Percentiles rank a stretch among this genome's conserved stretches.
phyloP scores from a whole-genome alignment of 1,284 basidiomycete species.

The Mycena sp. region DNA sequence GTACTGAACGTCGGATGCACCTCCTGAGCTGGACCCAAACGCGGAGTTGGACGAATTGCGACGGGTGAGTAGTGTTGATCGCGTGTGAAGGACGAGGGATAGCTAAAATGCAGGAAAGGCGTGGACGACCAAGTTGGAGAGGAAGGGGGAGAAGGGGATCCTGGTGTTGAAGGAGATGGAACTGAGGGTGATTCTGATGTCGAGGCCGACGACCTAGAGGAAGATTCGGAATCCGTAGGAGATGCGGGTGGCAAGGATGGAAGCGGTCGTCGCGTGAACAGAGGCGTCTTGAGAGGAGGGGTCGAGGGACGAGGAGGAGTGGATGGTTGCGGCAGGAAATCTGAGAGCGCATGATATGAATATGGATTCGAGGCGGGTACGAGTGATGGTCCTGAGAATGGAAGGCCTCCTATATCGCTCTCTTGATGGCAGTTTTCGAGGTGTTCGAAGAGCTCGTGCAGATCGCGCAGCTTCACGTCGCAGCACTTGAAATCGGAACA shows the following conservation, averaged over 20 bases:
- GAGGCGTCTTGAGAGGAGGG: neutral
- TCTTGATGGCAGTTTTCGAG: conserved; percentile 50
- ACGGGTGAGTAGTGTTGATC: conserved; percentile 6
- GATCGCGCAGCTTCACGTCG: conserved; percentile 63
- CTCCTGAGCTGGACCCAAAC: neutral
- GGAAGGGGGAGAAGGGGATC: neutral
- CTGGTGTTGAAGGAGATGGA: neutral
- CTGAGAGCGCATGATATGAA: neutral
- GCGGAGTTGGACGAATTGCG: conserved; percentile 3
- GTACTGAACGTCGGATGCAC: neutral
- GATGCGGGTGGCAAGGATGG: conserved; percentile 2
- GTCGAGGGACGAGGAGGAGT: neutral
- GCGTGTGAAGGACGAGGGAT: neutral
- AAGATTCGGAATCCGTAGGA: neutral
- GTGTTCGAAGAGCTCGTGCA: conserved; percentile 76
- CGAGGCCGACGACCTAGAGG: neutral
- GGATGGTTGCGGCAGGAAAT: neutral
- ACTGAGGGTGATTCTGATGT: neutral
- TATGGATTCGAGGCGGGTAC: neutral
- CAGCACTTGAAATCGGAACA: conserved; percentile 76
- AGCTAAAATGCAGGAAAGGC: neutral
- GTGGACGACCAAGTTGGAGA: neutral
- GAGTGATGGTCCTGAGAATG: neutral
- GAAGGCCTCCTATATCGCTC: neutral
- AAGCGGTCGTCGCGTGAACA: conserved; percentile 6